phyloP scores from a whole-genome alignment of 768 basidiomycete genomes.

The Tulasnella sp. region DNA sequence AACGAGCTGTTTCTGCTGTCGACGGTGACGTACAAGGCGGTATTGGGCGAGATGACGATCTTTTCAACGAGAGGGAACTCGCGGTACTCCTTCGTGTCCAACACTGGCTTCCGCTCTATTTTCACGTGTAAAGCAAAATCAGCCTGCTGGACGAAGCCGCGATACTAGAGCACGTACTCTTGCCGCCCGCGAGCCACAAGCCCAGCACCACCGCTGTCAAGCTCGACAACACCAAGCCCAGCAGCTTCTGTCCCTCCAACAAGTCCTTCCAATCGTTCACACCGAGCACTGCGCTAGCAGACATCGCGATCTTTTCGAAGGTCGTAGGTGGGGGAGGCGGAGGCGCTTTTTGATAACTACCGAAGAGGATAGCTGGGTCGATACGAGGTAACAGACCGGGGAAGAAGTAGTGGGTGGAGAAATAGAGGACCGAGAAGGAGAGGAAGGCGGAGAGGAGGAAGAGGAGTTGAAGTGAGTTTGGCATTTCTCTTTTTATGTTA shows the following conservation, averaged over 20 bases:
- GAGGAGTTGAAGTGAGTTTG: slow-evolving; percentile 43
- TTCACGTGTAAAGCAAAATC: background rate
- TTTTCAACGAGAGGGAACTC: slow-evolving; percentile 74
- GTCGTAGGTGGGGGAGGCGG: background rate
- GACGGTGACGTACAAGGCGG: slow-evolving; percentile 59
- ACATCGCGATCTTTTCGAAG: slow-evolving; percentile 15
- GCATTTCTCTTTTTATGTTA: slow-evolving; percentile 30
- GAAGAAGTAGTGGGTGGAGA: slow-evolving; percentile 33
- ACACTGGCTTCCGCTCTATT: slow-evolving; percentile 52
- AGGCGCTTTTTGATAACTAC: slow-evolving; percentile 50
- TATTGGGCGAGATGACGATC: slow-evolving; percentile 82
- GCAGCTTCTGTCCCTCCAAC: background rate
- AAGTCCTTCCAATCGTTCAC: slow-evolving; percentile 1
- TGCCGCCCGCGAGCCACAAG: slow-evolving; percentile 2
- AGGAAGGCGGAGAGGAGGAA: slow-evolving; percentile 44
- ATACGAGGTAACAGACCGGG: slow-evolving; percentile 33
- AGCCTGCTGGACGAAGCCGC: background rate
- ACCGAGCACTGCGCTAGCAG: background rate
- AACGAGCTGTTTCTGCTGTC: background rate
- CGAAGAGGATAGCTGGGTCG: slow-evolving; percentile 48
- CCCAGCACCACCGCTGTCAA: slow-evolving; percentile 5
- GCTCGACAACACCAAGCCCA: slow-evolving; percentile 9
- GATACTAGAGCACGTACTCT: slow-evolving; percentile 3
- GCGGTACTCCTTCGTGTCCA: slow-evolving; percentile 69
- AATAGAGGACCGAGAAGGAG: slow-evolving; percentile 38